Evolutionary conservation across 1,284 basidiomycete genomes (phyloP), one percentile per base, ranked within the genome.

Genomic region (Moniliella sp.): DNA sequence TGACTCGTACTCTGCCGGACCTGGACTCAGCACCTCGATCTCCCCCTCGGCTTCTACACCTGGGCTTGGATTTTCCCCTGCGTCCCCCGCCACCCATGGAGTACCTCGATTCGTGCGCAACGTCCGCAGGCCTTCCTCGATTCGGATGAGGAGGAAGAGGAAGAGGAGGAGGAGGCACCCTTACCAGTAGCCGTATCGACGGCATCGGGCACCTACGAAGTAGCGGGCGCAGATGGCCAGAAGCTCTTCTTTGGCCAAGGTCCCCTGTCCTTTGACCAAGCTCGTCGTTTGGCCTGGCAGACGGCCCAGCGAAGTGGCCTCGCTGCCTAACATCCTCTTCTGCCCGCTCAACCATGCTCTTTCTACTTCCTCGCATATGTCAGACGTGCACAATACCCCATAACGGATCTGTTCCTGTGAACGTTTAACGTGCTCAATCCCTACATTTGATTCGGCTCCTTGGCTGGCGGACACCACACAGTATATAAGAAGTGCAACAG

Each of bases 221-320:
- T 57, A n/a, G 41, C 45, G 23, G 56, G 56, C 15, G 56, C 57
- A 15, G 48, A 59, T 31, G 56, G 56, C 1, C 51, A 54, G 34
- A 43, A 33, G 7, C 35, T 59, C 19, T 43, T 46, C 7, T 48
- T 44, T 33, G 32, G 46, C 10, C 47, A 56, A 31, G 56, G 52
- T 8, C 43, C 46, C 10, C 57, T 59, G 31, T 45, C 42, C 16
- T 37, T 57, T n/a, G 46, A 54, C 8, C 56, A 32, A 26, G 32
- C 26, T 4, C 21, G 17, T 15, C 33, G 48, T 18, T 31, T 50
- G 25, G 48, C 48, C 4, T 48, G 46, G 46, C 42, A 46, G 30
- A 39, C 34, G 16, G 48, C 48, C 2, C 42, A 48, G 21, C 32
- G 48, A 19, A 40, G 46, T n/a, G 46, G 48, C 3, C 34, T 50